These are phyloP conservation scores for Cystobasidium ongulense DNA, from an alignment of 768 basidiomycete species.

Conservation along the genomic window DNA sequence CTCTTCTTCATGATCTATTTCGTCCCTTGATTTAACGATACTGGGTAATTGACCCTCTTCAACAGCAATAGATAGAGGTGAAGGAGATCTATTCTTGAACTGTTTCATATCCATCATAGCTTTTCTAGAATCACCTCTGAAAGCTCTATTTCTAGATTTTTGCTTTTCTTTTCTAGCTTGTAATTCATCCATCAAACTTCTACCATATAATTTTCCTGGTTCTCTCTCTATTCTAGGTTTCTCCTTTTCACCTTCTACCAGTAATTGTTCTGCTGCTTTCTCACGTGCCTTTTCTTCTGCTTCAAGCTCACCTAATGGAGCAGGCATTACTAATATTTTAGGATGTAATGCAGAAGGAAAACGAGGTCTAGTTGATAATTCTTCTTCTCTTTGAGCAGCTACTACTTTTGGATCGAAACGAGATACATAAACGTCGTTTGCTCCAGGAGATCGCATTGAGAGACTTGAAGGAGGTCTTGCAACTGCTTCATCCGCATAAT, in stretches of 20 bases:
- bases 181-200: conserved; percentile 21
- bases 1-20: neutral
- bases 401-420: conserved; percentile 30
- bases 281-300: neutral
- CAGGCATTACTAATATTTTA: conserved; percentile 21
- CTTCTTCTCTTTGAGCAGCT: conserved; percentile 11
- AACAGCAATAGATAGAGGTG: neutral
- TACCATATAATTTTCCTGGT: conserved; percentile 26
- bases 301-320: conserved; percentile 14
- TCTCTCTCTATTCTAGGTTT: conserved; percentile 21
- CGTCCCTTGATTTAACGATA: neutral
- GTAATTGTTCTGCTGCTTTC: neutral
- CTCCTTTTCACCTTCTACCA: neutral
- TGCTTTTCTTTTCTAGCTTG: neutral
- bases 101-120: conserved; percentile 27
- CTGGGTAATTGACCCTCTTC: neutral
- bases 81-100: neutral
- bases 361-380: neutral
- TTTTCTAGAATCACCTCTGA: conserved; percentile 14
- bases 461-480: conserved; percentile 14
- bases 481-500: neutral
- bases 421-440: neutral
- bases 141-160: conserved; percentile 22
- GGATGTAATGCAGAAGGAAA: conserved; percentile 23
- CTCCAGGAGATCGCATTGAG: neutral